These are phyloP conservation scores for Pichia paraexigua DNA, from an alignment of 805 yeast species.

Conservation along the genomic window DNA sequence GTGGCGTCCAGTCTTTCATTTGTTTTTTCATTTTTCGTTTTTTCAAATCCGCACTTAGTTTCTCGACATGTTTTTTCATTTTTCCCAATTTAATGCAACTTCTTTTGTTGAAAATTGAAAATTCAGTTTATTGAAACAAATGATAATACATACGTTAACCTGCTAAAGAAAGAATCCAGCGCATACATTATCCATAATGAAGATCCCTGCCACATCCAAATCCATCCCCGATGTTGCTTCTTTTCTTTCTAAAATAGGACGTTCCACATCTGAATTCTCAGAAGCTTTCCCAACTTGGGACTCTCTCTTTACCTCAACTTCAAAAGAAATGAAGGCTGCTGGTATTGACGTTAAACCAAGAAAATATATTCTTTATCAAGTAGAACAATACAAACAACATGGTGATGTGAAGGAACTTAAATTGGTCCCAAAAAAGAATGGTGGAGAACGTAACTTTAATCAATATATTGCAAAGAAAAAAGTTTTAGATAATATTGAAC, in stretches of 20 bases:
- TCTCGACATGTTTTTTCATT: background rate
- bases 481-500: conserved; percentile 42
- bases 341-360: conserved; percentile 72
- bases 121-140: too few relatives aligned
- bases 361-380: conserved; percentile 67
- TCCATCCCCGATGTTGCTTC: conserved; percentile 61
- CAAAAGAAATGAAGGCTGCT: conserved; percentile 54
- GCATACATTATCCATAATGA: background rate
- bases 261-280: conserved; percentile 57
- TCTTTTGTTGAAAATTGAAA: too few relatives aligned
- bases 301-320: conserved; percentile 49
- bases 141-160: too few relatives aligned
- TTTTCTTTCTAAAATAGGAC: conserved; percentile 73
- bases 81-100: too few relatives aligned
- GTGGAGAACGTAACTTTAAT: conserved; percentile 79
- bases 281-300: conserved; percentile 71
- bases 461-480: conserved; percentile 55
- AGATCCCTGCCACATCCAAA: conserved; percentile 44
- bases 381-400: conserved; percentile 55
- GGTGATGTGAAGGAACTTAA: conserved; percentile 36
- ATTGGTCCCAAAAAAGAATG: conserved; percentile 62
- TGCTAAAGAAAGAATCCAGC: too few relatives aligned
- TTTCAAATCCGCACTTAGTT: background rate
- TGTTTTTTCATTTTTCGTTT: too few relatives aligned
- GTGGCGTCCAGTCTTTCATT: background rate